phyloP scores from a whole-genome alignment of 2,329 filamentous ascomycete genomes.

The Neofusicoccum sp. region DNA sequence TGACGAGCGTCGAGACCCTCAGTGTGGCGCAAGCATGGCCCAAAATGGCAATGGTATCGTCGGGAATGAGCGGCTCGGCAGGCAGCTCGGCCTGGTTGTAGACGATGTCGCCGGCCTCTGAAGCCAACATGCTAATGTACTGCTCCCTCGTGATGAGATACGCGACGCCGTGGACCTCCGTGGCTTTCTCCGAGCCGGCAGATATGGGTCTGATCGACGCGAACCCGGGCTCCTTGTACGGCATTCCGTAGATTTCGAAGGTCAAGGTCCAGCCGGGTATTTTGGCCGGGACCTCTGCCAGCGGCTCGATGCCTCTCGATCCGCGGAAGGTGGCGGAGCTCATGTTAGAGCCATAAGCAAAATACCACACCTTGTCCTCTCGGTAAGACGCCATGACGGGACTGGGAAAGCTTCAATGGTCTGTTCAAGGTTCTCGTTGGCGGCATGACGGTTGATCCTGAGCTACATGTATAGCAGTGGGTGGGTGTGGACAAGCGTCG shows the following conservation, averaged over 20 bases:
- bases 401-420: no score
- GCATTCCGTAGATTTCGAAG: conserved; percentile 23
- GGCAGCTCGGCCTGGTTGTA: conserved; percentile 5
- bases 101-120: conserved; percentile 24
- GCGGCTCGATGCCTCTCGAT: conserved; percentile 22
- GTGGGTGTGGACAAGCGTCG: no score
- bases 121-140: conserved; percentile 22
- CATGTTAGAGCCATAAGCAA: conserved; percentile 27
- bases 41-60: not conserved
- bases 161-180: conserved; percentile 21
- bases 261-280: conserved; percentile 21
- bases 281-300: conserved; percentile 1
- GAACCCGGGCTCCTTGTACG: conserved; percentile 25
- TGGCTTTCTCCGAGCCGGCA: not conserved
- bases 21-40: not conserved
- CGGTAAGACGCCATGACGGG: no score
- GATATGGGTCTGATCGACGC: conserved; percentile 12
- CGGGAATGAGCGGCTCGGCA: not conserved
- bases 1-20: not conserved
- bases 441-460: no score
- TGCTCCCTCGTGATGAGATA: conserved; percentile 23
- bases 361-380: conserved; percentile 22
- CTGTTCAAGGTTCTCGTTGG: no score
- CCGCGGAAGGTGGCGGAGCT: conserved; percentile 23
- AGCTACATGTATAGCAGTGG: no score